Evolutionary conservation across 192 early-diverging fungal genomes (phyloP), one percentile per base, ranked within the genome.

Genomic region (Umbelopsis isabellina): DNA sequence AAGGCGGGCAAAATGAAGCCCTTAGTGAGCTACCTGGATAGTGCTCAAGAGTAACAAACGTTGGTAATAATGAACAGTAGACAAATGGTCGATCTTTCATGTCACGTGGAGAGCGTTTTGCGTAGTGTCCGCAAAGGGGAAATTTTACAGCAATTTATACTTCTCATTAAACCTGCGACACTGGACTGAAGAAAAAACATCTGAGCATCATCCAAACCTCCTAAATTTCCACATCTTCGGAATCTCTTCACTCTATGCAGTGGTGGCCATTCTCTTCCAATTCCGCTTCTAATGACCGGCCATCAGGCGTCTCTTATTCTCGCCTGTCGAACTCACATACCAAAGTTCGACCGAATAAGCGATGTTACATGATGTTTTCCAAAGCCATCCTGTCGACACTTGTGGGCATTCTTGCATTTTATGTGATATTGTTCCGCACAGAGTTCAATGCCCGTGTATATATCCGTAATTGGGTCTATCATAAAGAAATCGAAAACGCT

Each of bases 381-480:
- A 61, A 61, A 61, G 21, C 67, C 33, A 16, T 58, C 4, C 18
- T 74, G 11, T 7, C 47, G 16, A 44, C 46, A n/a, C 46, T 74
- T 18, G 67, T 21, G 22, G 47, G 66, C 9, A 37, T 74, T 16
- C n/a, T 69, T 18, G 58, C 69, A 15, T 69, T 74, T 30, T 45
- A 35, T 41, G 48, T 67, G 21, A 37, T 49, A 21, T 33, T 67
- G n/a, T 69, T 74, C 44, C 72, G 55, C 55, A 61, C 55, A 25
- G 75, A 80, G 37, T 52, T 80, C 33, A 80, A 80, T 69, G 55
- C 70, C 12, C 70, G 76, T 45, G 65, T 80, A 10, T 80, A 80
- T 49, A 46, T 78, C 46, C 72, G 79, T 9, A 5, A 69, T 21
- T 77, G 75, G 75, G 22, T 80, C 33, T 64, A 64, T 2, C 70